Evolutionary conservation across 2,329 filamentous ascomycete genomes (phyloP).

Genomic region (Cladosporium cucumerinum): DNA sequence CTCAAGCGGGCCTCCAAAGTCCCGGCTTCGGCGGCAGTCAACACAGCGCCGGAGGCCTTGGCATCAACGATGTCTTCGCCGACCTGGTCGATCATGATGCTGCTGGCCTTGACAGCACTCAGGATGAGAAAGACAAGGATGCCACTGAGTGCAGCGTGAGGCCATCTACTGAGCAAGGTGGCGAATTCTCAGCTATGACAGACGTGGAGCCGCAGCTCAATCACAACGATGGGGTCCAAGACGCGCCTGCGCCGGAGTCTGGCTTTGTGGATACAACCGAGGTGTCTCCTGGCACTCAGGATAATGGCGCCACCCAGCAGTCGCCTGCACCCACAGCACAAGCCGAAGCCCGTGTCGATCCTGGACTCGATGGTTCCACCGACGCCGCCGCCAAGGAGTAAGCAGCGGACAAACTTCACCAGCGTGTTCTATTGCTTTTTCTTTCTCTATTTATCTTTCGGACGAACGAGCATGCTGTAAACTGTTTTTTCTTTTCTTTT

Average conservation of each 20-base stretch:
- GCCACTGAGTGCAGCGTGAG: not conserved
- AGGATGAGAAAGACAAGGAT: conserved; percentile 17
- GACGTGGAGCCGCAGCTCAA: not conserved
- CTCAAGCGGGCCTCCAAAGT: conserved; percentile 28
- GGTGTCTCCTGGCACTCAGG: not conserved
- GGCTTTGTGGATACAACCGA: not conserved
- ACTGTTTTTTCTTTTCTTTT: too few relatives aligned
- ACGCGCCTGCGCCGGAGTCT: not conserved
- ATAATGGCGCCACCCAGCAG: not conserved
- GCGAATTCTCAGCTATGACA: not conserved
- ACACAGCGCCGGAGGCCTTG: conserved; percentile 29
- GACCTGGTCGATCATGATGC: conserved; percentile 35
- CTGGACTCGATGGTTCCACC: not conserved
- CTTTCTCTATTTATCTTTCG: not conserved
- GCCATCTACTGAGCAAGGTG: conserved; percentile 1
- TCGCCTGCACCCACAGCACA: not conserved
- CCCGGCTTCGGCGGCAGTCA: conserved; percentile 33
- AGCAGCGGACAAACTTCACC: not conserved
- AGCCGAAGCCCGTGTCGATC: not conserved
- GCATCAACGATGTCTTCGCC: conserved; percentile 35
- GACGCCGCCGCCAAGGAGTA: not conserved
- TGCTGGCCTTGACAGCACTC: conserved; percentile 23
- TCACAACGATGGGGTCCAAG: not conserved
- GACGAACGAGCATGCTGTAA: not conserved
- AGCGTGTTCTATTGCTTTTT: not conserved